Base-by-base conservation (phyloP, 371 early-diverging fungal genomes). In the Smittium mucronatum region DNA sequence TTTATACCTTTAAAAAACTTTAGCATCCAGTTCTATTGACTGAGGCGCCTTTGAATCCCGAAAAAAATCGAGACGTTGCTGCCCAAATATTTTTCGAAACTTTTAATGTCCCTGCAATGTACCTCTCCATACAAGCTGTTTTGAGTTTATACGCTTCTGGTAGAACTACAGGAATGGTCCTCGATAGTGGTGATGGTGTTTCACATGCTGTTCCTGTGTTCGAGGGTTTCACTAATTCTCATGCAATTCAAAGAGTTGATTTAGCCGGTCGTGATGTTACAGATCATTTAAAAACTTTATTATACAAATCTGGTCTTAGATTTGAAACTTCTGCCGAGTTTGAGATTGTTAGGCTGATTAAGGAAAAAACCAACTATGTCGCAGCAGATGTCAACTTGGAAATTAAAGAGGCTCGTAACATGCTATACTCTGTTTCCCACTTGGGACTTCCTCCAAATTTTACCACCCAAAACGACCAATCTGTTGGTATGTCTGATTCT, bases 21-120 rank as follows among this genome's bases (percentile, higher is more conserved):
- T 74, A 91, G 90, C 97, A 97, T 80, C 96, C 97, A 58, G 92
- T 96, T 25, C 82, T 95, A 67, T 82, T 95, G 75, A 97, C 97
- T 21, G 96, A 95, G 80, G 94, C 95, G 33, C 95, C 96, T 58
- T 83, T 93, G 67, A 95, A 95, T 75, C 94, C 96, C 60, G 83
- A 89, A 64, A 72, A 80, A 31, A 92, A 95, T 80, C 86, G 98
- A 64, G 98, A 97, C 64, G 82, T 86, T 60, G 90, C 90, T 33
- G 93, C 94, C 47, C 94, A 95, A 80, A 89, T 96, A 70, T 90
- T 96, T 75, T 96, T 97, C 74, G 98, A 97, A 73, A 96, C 96
- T 2, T 97, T 96, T 82, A 95, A 95, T 72, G 93, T 92, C 15
- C 97, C 97, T 26, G 94, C 95, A 35, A 82, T 96, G 68, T 94